phyloP scores from a whole-genome alignment of 768 basidiomycete genomes.

The Calvatia gigantea region DNA sequence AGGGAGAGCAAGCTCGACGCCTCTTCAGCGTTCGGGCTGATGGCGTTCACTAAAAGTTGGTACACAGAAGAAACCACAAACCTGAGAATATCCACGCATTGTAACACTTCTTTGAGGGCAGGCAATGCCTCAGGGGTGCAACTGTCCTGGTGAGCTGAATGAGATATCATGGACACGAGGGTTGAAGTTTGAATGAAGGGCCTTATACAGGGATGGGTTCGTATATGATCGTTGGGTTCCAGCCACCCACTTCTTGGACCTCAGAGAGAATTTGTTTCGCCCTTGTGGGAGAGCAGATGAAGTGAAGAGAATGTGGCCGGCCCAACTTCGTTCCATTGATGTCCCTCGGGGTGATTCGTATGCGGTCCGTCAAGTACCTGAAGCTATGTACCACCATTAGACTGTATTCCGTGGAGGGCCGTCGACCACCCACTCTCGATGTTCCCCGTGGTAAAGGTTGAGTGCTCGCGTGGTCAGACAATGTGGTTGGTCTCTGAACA shows the following conservation, averaged over 20 bases:
- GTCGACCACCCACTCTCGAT: conserved; percentile 49
- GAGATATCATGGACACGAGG: background rate
- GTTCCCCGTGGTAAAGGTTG: conserved; percentile 72
- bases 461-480: conserved; percentile 66
- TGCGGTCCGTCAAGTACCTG: conserved; percentile 69
- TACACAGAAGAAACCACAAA: conserved; percentile 21
- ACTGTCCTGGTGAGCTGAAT: conserved; percentile 46
- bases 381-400: conserved; percentile 45
- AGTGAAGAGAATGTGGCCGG: conserved; percentile 62
- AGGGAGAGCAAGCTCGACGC: conserved; percentile 65
- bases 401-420: conserved; percentile 1
- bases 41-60: background rate
- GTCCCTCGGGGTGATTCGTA: conserved; percentile 71
- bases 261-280: conserved; percentile 67
- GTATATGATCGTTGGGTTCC: conserved; percentile 70
- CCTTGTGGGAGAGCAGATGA: conserved; percentile 79
- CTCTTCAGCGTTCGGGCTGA: conserved; percentile 85
- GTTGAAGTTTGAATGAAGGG: conserved; percentile 2
- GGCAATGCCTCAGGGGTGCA: conserved; percentile 79
- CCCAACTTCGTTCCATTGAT: conserved; percentile 50
- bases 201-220: conserved; percentile 77
- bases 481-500: conserved; percentile 58
- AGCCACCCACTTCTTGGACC: conserved; percentile 45
- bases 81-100: conserved; percentile 67
- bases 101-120: conserved; percentile 57